Base-by-base conservation (phyloP, 768 basidiomycete species). In the Leccinum uliginosum region DNA sequence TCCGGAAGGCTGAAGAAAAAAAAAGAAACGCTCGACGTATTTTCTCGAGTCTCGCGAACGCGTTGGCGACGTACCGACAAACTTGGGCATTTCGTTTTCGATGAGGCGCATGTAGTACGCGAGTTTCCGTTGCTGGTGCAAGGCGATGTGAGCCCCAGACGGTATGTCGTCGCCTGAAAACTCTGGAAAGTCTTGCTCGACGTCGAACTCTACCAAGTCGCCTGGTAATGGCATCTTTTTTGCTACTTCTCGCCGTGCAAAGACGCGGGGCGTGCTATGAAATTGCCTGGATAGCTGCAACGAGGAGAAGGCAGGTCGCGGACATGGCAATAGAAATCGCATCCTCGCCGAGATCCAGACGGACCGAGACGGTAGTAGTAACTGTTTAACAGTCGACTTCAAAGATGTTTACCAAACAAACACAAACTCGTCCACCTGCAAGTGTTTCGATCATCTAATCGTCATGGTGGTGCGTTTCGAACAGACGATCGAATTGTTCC, bases 31-130 rank as follows among this genome's bases (percentile, higher is more conserved):
- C 45, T 46, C 50, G 51, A 45, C 44, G 32, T 44, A 58, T 12
- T 45, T 57, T 53, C 35, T 56, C 62, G 47, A 38, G 48, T 53
- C 44, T 21, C 19, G 50, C n/a, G 51, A 29, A 51, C 38, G 17
- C 23, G 53, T 50, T n/a, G n/a, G 34, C n/a, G 4, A 69, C 78
- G 67, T 56, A 93, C 94, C 87, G 64, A 91, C 85, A 51, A 96
- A 83, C 68, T 89, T 85, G 21, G 89, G 88, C 81, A 92, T 84
- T 73, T 96, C 93, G 61, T 89, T 84, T 69, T 93, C 92, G 57
- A 95, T 91, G 59, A 94, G 78, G 52, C 93, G 82, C 67, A 95
- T 74, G 68, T 93, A 90, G 62, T 90, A 81, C 44, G 93, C 72
- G 46, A 82, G 75, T 66, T 89, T 80, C 30, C 91, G 80, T 62